A percentile compares a stretch with the other conserved stretches of the same genome.
These are phyloP conservation scores for Quercus aquifolioides DNA, from an alignment of 306 rosid genomes.

Conservation along the genomic window DNA sequence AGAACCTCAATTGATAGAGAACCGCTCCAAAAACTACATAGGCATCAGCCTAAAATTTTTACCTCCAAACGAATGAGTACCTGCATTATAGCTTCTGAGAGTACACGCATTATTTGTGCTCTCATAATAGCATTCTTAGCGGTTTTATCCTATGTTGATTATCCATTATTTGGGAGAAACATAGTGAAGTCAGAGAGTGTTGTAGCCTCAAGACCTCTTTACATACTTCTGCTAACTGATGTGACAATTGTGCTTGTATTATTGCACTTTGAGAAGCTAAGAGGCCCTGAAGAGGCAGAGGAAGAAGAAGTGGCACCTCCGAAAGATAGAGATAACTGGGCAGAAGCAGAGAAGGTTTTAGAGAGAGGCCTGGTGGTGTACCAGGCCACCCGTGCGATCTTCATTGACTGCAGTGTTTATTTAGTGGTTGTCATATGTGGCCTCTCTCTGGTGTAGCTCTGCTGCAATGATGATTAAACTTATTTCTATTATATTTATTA, in stretches of 20 bases:
- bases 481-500: background rate
- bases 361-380: slow-evolving; percentile 84
- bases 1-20: slow-evolving; percentile 6
- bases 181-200: slow-evolving; percentile 35
- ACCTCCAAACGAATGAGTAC: slow-evolving; percentile 60
- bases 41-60: slow-evolving; percentile 29
- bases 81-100: slow-evolving; percentile 62
- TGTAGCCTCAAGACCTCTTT: slow-evolving; percentile 63
- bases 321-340: slow-evolving; percentile 50
- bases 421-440: slow-evolving; percentile 65
- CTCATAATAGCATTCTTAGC: slow-evolving; percentile 53
- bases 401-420: slow-evolving; percentile 77
- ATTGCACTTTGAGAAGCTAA: slow-evolving; percentile 32
- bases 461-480: background rate
- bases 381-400: slow-evolving; percentile 69
- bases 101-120: slow-evolving; percentile 46
- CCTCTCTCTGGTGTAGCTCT: slow-evolving; percentile 47
- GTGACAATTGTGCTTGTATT: slow-evolving; percentile 51
- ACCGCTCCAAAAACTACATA: background rate
- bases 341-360: slow-evolving; percentile 59
- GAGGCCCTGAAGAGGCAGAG: slow-evolving; percentile 27
- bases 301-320: slow-evolving; percentile 22
- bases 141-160: slow-evolving; percentile 41
- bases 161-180: slow-evolving; percentile 33
- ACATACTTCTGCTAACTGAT: slow-evolving; percentile 60